Evolutionary conservation across 2,329 filamentous ascomycete genomes (phyloP), one percentile per base, ranked within the genome.

Genomic region (Phyllosticta capitalensis): DNA sequence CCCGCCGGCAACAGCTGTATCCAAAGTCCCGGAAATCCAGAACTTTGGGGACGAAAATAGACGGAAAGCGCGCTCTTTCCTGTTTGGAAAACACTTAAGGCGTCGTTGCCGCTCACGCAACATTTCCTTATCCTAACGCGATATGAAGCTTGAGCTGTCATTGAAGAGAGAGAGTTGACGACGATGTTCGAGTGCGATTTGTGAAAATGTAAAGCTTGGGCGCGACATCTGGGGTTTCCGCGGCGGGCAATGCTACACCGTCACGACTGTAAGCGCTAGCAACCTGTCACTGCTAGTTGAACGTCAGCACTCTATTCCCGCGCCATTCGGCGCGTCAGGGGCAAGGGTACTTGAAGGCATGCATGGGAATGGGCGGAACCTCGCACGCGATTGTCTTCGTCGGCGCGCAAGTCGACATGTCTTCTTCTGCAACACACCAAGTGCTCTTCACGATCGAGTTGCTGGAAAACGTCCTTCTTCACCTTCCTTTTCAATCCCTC

Each of bases 371-470:
- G 14, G n/a, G 10, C 33, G 12, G 33, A 4, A 38, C 3, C 6
- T 6, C 38, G 7, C 38, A n/a, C 38, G 17, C 38, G n/a, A 4
- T 6, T 14, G 24, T 45, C 38, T 7, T n/a, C 14, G 17, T 14
- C 14, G 33, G 4, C n/a, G 14, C 38, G n/a, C 17, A n/a, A n/a
- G 6, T 45, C 38, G 17, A 45, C 38, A 45, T 45, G 38, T 45
- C 51, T 50, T 10, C 45, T 26, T 10, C 28, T 49, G 49, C 56
- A 20, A n/a, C 10, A 20, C n/a, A 19, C 50, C 22, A 30, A 24
- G 56, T 54, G 52, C 22, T 59, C 52, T 19, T 22, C 58, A 60
- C 58, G 5, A 48, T 53, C 28, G 58, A 60, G 28, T 52, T 60
- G 28, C 58, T 60, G 14, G 58, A 60, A 30, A 52, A 51, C 19